Evolutionary conservation across 495 filamentous ascomycete species (phyloP).

Genomic region (Xylaria castorea): DNA sequence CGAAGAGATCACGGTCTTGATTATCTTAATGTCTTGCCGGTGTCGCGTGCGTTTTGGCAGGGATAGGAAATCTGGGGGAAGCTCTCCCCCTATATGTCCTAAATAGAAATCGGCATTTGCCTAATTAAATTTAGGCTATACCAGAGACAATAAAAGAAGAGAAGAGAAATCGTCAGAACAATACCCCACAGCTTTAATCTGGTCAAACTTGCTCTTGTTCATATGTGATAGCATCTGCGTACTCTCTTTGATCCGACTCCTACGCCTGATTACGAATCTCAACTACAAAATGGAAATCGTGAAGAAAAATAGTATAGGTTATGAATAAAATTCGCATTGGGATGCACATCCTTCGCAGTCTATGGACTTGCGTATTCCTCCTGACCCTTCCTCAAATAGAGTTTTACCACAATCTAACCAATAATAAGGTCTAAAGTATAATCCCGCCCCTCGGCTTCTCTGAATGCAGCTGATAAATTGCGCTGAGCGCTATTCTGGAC

Average conservation of each 20-base stretch:
- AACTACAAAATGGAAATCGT: neutral
- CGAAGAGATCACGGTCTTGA: no score
- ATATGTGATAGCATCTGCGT: neutral
- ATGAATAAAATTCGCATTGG: neutral
- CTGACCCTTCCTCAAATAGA: neutral
- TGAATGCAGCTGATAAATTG: constrained; percentile 37
- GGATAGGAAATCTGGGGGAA: neutral
- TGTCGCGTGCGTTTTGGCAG: neutral
- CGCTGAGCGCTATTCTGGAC: neutral
- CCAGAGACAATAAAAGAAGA: neutral
- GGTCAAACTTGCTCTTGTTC: neutral
- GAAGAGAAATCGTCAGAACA: neutral
- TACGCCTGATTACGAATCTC: neutral
- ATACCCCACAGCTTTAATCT: neutral
- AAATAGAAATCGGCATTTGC: neutral
- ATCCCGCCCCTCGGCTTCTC: neutral
- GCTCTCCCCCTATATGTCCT: neutral
- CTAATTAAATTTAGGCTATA: neutral
- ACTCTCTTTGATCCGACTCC: neutral
- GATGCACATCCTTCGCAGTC: neutral
- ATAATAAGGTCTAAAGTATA: constrained; percentile 10
- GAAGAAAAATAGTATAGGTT: neutral
- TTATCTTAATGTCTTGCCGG: no score
- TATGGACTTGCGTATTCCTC: neutral
- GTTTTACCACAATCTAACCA: constrained; percentile 1